These are phyloP conservation scores for Eucalyptus caleyi DNA, from an alignment of 345 rosid species.

Conservation along the genomic window DNA sequence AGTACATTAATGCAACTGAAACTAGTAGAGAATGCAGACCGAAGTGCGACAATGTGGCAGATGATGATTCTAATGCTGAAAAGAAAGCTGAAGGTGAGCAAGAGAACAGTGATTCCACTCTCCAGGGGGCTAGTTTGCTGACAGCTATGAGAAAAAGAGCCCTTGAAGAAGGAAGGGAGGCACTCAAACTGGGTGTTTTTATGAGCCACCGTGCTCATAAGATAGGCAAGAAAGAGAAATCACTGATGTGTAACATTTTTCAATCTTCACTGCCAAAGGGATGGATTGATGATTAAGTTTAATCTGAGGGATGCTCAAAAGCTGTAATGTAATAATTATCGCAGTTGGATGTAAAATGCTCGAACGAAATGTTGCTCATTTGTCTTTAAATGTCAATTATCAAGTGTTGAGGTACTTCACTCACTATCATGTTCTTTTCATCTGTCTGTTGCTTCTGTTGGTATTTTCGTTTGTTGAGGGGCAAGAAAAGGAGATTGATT, in stretches of 20 bases:
- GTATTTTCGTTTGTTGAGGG: neutral
- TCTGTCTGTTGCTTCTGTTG: neutral
- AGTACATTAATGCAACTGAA: slow-evolving; percentile 4
- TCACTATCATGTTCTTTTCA: neutral
- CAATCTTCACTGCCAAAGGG: slow-evolving; percentile 36
- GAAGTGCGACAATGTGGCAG: neutral
- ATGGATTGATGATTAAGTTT: slow-evolving; percentile 6
- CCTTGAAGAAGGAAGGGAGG: slow-evolving; percentile 37
- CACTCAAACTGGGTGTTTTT: slow-evolving; percentile 25
- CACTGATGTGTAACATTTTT: slow-evolving; percentile 31
- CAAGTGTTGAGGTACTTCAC: neutral
- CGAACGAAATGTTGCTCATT: neutral
- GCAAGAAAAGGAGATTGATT: neutral
- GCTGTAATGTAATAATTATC: neutral
- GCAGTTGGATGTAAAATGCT: neutral
- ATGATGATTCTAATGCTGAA: neutral
- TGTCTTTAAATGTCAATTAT: neutral
- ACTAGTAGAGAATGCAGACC: slow-evolving; percentile 6
- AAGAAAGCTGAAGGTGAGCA: slow-evolving; percentile 11
- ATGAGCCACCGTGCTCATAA: slow-evolving; percentile 16
- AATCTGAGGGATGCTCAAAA: neutral
- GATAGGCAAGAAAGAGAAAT: slow-evolving; percentile 24
- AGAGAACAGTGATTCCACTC: neutral
- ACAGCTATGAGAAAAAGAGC: slow-evolving; percentile 29
- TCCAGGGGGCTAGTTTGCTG: slow-evolving; percentile 17